Evolutionary conservation across 2,329 filamentous ascomycete species (phyloP), one percentile per base, ranked within the genome.

Genomic region (Scedosporium aurantiacum): DNA sequence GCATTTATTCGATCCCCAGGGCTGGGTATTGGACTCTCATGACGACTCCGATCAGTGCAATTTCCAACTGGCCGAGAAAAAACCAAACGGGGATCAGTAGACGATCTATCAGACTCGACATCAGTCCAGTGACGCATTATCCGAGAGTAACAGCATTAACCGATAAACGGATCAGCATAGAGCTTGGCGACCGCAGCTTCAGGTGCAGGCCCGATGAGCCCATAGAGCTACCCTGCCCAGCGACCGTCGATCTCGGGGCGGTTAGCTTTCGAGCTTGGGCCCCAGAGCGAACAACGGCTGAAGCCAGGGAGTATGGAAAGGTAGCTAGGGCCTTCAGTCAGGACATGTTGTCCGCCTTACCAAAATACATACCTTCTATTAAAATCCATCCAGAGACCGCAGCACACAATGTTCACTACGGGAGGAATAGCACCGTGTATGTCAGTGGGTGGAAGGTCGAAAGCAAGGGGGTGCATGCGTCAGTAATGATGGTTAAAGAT

Each of bases 11-110:
- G 62, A 63, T 58, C 62, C 60, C 5, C 21, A n/a, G 28, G 62
- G 62, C 10, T 63, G 62, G 62, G 50, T 60, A 27, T 37, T 63
- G 5, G 62, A 59, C 40, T 61, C 62, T 61, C 55, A 63, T 43
- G 28, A 27, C 16, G 62, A 63, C 47, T 61, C 62, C 52, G 59
- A 63, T n/a, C 23, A 21, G 27, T 63, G 62, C 56, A 59, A 63
- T 32, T 12, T 63, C 50, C 60, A 61, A 25, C 23, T 63, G 47
- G 60, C 59, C 18, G 27, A 6, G 2, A 60, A 43, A 43, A 10
- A 59, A 63, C 50, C 62, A 61, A 27, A 43, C 45, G 10, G 55
- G 59, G 25, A 61, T 61, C 32, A 63, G 62, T 18, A 57, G 60
- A 41, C 61, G 58, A 45, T 45, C 14, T 45, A 45, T 45, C 41